Conservation (phyloP, 148 eudicot species). For the Silene conica region DNA sequence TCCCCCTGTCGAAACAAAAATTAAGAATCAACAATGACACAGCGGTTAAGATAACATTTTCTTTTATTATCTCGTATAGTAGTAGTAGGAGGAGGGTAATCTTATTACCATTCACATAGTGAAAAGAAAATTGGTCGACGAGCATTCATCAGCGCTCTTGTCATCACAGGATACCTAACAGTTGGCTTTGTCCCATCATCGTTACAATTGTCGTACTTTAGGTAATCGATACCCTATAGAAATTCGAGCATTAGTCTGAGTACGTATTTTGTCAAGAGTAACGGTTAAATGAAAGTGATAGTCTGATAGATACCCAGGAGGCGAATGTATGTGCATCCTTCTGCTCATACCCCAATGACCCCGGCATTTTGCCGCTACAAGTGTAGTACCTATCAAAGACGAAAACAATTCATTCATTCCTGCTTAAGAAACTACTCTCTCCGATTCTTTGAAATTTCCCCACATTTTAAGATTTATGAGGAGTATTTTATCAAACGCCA, state of each 20-base stretch:
- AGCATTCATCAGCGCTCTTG: constrained; percentile 66
- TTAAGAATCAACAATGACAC: not conserved
- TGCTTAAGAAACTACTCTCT: not conserved
- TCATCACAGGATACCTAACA: constrained; percentile 82
- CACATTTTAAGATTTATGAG: too few species aligned
- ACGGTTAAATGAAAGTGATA: not conserved
- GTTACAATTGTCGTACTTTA: constrained; percentile 86
- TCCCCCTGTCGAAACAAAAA: constrained; percentile 46
- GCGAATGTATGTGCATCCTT: constrained; percentile 87
- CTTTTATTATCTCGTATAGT: not conserved
- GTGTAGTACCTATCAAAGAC: constrained; percentile 44
- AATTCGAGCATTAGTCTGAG: not conserved
- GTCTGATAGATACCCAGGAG: constrained; percentile 64
- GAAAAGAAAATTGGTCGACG: constrained; percentile 84
- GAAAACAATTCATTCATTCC: not conserved
- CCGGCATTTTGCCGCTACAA: constrained; percentile 74
- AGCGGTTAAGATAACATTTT: not conserved
- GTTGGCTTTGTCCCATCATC: constrained; percentile 57
- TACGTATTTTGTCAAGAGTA: too few species aligned
- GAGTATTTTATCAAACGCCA: not conserved
- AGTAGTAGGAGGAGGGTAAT: not conserved
- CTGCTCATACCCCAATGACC: constrained; percentile 73
- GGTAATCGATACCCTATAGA: constrained; percentile 73
- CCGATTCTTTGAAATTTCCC: too few species aligned
- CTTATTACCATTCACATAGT: constrained; percentile 73